Evolutionary conservation across 2,329 filamentous ascomycete species (phyloP).

Genomic region (Arthrobotrys megalospora): DNA sequence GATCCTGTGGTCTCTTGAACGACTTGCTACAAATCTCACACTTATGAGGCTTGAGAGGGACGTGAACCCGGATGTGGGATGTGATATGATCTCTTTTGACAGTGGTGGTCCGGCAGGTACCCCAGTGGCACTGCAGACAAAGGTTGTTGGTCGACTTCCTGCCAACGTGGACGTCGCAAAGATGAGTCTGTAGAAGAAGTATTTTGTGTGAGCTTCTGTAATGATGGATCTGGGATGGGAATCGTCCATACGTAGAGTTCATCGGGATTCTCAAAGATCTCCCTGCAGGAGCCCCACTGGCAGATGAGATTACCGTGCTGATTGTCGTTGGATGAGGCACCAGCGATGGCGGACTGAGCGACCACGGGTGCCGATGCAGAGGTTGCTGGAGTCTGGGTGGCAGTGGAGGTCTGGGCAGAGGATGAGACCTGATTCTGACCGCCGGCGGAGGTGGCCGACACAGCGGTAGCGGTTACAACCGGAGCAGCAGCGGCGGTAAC

Average conservation of each 20-base stretch:
- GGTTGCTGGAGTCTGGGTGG: constrained; percentile 26
- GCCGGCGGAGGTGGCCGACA: constrained; percentile 13
- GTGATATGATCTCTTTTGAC: constrained; percentile 99
- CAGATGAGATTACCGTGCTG: constrained; percentile 73
- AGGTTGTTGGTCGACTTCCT: constrained; percentile 99
- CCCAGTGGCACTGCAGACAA: constrained; percentile 97
- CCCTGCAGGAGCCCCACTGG: constrained; percentile 75
- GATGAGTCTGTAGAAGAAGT: constrained; percentile 80
- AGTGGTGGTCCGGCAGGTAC: constrained; percentile 92
- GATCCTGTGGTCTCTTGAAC: constrained; percentile 97
- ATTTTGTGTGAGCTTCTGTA: constrained; percentile 55
- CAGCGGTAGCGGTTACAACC: constrained; percentile 49
- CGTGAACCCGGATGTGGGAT: constrained; percentile 97
- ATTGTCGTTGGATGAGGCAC: constrained; percentile 40
- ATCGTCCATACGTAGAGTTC: constrained; percentile 73
- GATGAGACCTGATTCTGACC: constrained; percentile 37
- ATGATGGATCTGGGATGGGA: constrained; percentile 5
- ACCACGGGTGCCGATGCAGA: constrained; percentile 36
- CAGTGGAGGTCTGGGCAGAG: constrained; percentile 46
- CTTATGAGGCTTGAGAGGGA: constrained; percentile 99
- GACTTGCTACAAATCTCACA: constrained; percentile 99
- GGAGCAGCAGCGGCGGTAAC: constrained; percentile 38
- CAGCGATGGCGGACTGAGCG: constrained; percentile 39
- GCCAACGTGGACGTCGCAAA: constrained; percentile 97
- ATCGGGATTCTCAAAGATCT: constrained; percentile 74